phyloP scores from a whole-genome alignment of 208 protist species.

The Jaenimonas drosophilae region DNA sequence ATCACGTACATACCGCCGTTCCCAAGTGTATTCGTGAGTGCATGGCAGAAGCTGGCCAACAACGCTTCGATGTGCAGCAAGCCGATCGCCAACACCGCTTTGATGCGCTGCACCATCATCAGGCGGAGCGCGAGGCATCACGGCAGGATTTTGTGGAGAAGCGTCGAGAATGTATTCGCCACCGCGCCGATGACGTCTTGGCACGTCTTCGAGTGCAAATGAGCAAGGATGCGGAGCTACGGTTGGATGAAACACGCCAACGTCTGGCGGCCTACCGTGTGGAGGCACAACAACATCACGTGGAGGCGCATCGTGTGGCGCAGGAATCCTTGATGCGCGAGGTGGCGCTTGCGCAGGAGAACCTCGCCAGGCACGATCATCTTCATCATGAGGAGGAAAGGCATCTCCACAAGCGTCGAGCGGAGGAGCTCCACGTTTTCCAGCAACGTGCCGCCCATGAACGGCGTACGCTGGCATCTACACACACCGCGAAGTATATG shows the following conservation, averaged over 20 bases:
- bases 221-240: background rate
- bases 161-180: conserved; percentile 5
- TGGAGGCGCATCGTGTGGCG: no score
- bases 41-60: conserved; percentile 18
- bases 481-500: no score
- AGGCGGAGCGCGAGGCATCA: conserved; percentile 9
- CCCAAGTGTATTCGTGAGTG: conserved; percentile 19
- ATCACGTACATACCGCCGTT: conserved; percentile 28
- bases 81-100: conserved; percentile 13
- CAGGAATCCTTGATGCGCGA: background rate
- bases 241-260: background rate
- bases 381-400: conserved; percentile 5
- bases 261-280: conserved; percentile 10
- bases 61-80: conserved; percentile 24
- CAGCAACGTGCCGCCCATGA: conserved; percentile 10
- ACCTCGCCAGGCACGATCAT: background rate
- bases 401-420: conserved; percentile 1
- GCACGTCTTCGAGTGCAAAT: conserved; percentile 6
- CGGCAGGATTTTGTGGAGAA: conserved; percentile 12
- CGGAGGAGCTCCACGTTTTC: conserved; percentile 4
- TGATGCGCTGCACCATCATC: conserved; percentile 8
- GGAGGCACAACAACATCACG: no score
- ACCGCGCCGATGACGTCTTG: conserved; percentile 19
- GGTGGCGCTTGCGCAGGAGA: background rate
- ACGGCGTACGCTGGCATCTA: no score